phyloP scores from a whole-genome alignment of 2,329 filamentous ascomycete genomes.

The Exophiala lecanii-corni region DNA sequence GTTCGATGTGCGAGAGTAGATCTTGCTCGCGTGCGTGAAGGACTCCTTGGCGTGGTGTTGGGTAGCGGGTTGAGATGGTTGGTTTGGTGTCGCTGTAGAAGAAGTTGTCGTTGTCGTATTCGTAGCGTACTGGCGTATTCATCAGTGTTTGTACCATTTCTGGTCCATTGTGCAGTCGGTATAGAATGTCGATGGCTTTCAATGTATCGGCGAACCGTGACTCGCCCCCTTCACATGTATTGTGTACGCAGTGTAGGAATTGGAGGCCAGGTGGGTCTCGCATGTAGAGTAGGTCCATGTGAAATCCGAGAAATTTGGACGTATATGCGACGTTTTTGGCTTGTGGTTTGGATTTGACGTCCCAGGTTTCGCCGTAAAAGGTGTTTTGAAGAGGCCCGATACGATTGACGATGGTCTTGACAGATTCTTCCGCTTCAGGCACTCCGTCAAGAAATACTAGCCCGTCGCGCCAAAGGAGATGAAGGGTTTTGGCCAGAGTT shows the following conservation, averaged over 20 bases:
- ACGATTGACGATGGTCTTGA: constrained; percentile 63
- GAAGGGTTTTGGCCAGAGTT: constrained; percentile 58
- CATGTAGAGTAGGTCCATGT: constrained; percentile 92
- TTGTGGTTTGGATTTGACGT: constrained; percentile 74
- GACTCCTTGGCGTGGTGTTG: constrained; percentile 11
- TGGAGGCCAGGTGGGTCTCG: constrained; percentile 74
- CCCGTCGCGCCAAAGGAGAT: constrained; percentile 61
- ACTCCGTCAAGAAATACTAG: constrained; percentile 73
- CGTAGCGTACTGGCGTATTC: constrained; percentile 19
- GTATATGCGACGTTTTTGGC: constrained; percentile 95
- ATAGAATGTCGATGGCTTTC: constrained; percentile 50
- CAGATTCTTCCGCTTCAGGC: constrained; percentile 61
- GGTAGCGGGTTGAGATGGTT: constrained; percentile 42
- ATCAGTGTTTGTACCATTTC: constrained; percentile 20
- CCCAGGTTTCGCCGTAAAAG: constrained; percentile 88
- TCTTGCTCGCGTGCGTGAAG: constrained; percentile 7
- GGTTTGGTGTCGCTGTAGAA: constrained; percentile 58
- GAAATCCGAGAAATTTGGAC: constrained; percentile 71
- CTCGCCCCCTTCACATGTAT: constrained; percentile 72
- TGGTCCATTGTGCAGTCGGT: constrained; percentile 27
- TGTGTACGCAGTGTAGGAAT: constrained; percentile 82
- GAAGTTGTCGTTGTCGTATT: constrained; percentile 60
- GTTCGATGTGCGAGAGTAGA: constrained; percentile 29
- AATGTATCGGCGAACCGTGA: constrained; percentile 81
- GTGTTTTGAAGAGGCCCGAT: constrained; percentile 79